Evolutionary conservation across 108 stramenopile genomes (phyloP).

Genomic region (Nannochloropsis salina): DNA sequence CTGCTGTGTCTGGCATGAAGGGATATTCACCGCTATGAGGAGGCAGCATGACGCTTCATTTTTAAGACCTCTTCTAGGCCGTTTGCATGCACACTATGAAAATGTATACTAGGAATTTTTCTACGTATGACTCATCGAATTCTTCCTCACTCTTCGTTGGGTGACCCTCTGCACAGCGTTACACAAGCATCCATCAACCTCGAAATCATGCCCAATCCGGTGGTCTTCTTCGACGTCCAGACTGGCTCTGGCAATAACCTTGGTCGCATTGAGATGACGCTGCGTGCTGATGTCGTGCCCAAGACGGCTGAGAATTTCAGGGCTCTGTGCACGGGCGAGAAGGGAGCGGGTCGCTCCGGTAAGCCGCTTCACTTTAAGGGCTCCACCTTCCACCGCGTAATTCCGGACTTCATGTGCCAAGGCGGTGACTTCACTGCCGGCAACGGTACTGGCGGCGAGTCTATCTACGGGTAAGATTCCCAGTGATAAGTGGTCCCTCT

Average conservation of each 20-base stretch:
- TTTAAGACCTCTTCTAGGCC: too few species aligned
- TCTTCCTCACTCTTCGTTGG: too few species aligned
- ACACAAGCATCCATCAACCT: too few species aligned
- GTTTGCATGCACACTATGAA: too few species aligned
- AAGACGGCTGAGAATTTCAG: slow-evolving; percentile 71
- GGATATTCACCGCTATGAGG: too few species aligned
- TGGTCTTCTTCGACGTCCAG: slow-evolving; percentile 59
- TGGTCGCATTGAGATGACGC: slow-evolving; percentile 54
- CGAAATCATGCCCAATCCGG: slow-evolving; percentile 47
- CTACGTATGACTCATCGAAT: too few species aligned
- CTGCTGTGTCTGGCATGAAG: too few species aligned
- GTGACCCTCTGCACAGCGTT: too few species aligned
- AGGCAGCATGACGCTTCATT: too few species aligned
- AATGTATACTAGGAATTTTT: too few species aligned
- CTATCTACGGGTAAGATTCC: slow-evolving; percentile 40
- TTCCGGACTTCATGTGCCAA: slow-evolving; percentile 79
- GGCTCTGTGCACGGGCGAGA: slow-evolving; percentile 91
- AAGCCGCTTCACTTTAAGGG: slow-evolving; percentile 58
- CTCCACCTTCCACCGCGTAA: slow-evolving; percentile 82
- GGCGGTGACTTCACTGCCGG: slow-evolving; percentile 85
- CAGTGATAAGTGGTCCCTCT: neutral
- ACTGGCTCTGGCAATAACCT: slow-evolving; percentile 47
- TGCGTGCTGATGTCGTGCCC: slow-evolving; percentile 54
- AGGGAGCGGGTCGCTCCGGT: slow-evolving; percentile 45
- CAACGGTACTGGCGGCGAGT: slow-evolving; percentile 54